These are phyloP conservation scores for Trifolium fragiferum DNA, from an alignment of 306 rosid genomes.

Conservation along the genomic window DNA sequence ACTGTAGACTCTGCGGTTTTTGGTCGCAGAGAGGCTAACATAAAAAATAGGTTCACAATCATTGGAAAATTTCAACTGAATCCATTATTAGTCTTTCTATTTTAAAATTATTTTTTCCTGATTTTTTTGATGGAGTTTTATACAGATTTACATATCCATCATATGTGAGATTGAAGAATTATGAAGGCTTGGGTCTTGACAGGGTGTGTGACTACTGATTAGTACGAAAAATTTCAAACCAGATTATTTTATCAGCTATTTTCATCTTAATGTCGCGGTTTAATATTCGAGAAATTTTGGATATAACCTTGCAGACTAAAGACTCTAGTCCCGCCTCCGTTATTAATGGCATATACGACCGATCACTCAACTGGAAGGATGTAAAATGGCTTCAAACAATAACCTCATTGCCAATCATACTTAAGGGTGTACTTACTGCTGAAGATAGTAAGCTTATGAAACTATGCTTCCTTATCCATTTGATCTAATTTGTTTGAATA, in stretches of 20 bases:
- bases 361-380: slow-evolving; percentile 45
- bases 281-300: background rate
- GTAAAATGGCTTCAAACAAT: slow-evolving; percentile 41
- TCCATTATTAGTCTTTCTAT: background rate
- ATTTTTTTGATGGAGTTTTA: slow-evolving; percentile 30
- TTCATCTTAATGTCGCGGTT: slow-evolving; percentile 7
- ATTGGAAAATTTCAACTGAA: slow-evolving; percentile 16
- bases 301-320: slow-evolving; percentile 53
- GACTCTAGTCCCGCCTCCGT: slow-evolving; percentile 75
- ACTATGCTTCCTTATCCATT: slow-evolving; percentile 7
- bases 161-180: background rate
- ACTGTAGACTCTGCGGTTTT: slow-evolving; percentile 89
- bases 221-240: slow-evolving; percentile 29
- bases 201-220: slow-evolving; percentile 44
- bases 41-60: slow-evolving; percentile 76
- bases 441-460: slow-evolving; percentile 19
- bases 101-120: background rate
- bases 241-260: background rate
- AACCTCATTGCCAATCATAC: slow-evolving; percentile 12
- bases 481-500: slow-evolving; percentile 1
- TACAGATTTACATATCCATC: slow-evolving; percentile 4
- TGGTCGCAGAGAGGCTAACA: slow-evolving; percentile 92
- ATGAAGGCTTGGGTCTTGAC: slow-evolving; percentile 43
- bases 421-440: slow-evolving; percentile 15
- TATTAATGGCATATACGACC: slow-evolving; percentile 58